Percentiles rank a stretch among this genome's conserved stretches.
Conservation (phyloP, 2,329 filamentous ascomycete species). For the Monilinia aucupariae region DNA sequence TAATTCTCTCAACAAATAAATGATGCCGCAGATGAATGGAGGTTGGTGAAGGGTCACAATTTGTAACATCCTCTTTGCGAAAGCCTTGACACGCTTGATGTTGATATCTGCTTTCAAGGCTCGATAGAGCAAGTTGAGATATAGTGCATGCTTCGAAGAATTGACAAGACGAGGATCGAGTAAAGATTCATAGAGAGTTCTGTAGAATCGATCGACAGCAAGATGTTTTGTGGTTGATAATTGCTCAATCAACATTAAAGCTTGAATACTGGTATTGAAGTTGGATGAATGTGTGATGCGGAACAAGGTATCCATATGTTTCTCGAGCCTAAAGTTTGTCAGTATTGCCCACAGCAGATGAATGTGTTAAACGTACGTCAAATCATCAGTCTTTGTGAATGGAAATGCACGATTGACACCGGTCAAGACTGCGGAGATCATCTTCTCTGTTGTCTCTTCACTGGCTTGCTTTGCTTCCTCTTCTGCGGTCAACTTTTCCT, state of each 20-base stretch:
- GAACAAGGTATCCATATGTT: slow-evolving; percentile 90
- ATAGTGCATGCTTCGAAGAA: slow-evolving; percentile 92
- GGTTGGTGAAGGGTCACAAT: slow-evolving; percentile 84
- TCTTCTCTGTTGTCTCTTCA: slow-evolving; percentile 67
- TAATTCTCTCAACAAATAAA: slow-evolving; percentile 82
- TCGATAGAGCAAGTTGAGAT: slow-evolving; percentile 85
- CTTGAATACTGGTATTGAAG: slow-evolving; percentile 97
- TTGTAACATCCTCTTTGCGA: slow-evolving; percentile 89
- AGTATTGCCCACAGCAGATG: slow-evolving; percentile 16
- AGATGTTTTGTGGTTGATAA: slow-evolving; percentile 75
- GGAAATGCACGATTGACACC: slow-evolving; percentile 95
- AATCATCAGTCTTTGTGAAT: slow-evolving; percentile 76
- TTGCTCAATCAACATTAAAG: slow-evolving; percentile 90
- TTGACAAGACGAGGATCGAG: slow-evolving; percentile 81
- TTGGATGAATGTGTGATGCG: slow-evolving; percentile 95
- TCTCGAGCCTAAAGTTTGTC: slow-evolving; percentile 57
- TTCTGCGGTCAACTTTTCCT: slow-evolving; percentile 37
- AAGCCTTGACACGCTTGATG: slow-evolving; percentile 87
- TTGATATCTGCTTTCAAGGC: slow-evolving; percentile 87
- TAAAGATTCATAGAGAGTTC: slow-evolving; percentile 90
- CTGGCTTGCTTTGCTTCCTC: slow-evolving; percentile 37
- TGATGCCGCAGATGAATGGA: slow-evolving; percentile 84
- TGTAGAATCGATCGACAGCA: slow-evolving; percentile 85
- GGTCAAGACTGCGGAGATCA: slow-evolving; percentile 84
- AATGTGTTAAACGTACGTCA: slow-evolving; percentile 48